Conservation (phyloP, 179 eudicot species). For the Spinacia oleracea region DNA sequence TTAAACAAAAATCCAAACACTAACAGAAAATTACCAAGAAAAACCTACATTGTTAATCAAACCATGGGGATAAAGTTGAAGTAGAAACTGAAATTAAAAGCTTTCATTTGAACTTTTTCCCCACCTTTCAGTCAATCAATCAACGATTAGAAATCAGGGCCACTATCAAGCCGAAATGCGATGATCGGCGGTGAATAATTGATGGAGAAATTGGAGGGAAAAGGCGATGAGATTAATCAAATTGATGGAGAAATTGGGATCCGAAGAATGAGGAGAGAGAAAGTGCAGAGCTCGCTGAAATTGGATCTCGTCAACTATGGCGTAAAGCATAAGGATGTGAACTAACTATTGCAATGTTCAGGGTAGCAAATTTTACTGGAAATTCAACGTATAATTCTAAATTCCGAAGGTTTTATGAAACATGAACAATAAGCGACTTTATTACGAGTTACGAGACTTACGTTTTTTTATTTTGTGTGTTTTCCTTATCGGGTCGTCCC, state of each 20-base stretch:
- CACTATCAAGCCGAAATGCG: not conserved
- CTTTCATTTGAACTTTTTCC: not conserved
- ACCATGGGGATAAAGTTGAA: not conserved
- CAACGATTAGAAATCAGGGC: not conserved
- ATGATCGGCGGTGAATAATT: not conserved
- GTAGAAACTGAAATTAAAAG: not conserved
- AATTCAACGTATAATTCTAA: too few relatives aligned
- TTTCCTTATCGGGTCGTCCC: too few relatives aligned
- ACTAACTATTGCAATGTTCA: not conserved
- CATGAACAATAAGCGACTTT: too few relatives aligned
- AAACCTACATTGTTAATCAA: slow-evolving; percentile 7
- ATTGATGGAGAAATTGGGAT: not conserved
- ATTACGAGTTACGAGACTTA: too few relatives aligned
- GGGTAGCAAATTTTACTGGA: too few relatives aligned
- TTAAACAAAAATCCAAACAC: not conserved
- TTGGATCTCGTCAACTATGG: slow-evolving; percentile 6
- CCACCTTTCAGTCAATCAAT: not conserved
- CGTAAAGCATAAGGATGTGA: not conserved
- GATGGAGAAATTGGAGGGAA: not conserved
- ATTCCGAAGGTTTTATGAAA: too few relatives aligned
- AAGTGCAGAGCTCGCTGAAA: not conserved
- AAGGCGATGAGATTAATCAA: not conserved
- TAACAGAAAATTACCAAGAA: not conserved
- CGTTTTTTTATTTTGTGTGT: too few relatives aligned
- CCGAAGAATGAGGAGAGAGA: not conserved